These are phyloP conservation scores for Hemerocallis citrina DNA, from an alignment of 106 monocot species.

Conservation along the genomic window DNA sequence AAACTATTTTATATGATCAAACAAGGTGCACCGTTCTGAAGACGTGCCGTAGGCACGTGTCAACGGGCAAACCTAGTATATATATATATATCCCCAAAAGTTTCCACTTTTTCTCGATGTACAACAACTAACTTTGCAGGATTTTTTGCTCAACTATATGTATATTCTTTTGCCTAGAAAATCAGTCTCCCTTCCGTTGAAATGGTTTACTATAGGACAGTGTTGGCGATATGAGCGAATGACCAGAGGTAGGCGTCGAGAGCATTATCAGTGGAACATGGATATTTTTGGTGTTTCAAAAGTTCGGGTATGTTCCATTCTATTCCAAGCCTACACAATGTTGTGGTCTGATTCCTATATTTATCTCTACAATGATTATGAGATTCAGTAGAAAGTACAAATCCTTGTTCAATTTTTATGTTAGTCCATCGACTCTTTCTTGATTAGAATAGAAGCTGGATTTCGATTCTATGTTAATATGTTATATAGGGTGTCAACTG, in stretches of 20 bases:
- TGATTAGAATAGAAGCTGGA: neutral
- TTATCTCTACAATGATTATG: neutral
- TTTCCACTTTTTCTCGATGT: too few relatives aligned
- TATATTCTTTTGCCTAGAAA: conserved; percentile 65
- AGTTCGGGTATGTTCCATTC: conserved; percentile 59
- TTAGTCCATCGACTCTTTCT: neutral
- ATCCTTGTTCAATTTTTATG: neutral
- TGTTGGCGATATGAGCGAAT: conserved; percentile 99
- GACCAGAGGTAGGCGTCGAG: conserved; percentile 96
- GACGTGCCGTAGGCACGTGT: too few relatives aligned
- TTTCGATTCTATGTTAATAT: neutral
- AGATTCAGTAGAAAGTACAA: neutral
- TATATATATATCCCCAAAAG: too few relatives aligned
- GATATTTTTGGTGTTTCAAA: conserved; percentile 80
- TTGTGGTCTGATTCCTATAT: neutral
- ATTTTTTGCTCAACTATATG: too few relatives aligned
- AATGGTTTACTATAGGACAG: conserved; percentile 99
- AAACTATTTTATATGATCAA: too few relatives aligned
- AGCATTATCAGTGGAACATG: conserved; percentile 99
- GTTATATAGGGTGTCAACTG: too few relatives aligned
- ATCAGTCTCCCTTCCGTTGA: conserved; percentile 89
- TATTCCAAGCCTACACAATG: neutral
- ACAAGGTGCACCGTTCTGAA: too few relatives aligned
- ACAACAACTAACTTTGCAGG: too few relatives aligned
- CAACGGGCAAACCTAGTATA: too few relatives aligned